Conservation (phyloP, 208 protist species). For the Crithidia fasciculata region DNA sequence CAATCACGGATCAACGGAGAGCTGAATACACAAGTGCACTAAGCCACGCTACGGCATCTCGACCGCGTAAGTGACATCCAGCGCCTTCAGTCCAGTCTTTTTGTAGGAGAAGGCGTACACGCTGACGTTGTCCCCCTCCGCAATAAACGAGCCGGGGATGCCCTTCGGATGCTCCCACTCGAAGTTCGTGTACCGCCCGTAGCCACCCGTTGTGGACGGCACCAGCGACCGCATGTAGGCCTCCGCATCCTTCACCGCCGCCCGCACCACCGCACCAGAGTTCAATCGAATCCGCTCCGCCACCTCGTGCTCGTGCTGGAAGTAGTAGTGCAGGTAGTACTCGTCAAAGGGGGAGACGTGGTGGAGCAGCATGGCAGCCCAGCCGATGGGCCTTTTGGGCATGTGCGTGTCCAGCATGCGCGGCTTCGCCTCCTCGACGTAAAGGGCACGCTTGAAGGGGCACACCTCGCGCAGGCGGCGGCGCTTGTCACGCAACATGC, state of each 20-base stretch:
- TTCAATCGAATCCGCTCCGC: neutral
- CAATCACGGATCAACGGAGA: too few relatives aligned
- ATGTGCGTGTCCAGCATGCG: neutral
- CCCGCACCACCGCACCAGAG: neutral
- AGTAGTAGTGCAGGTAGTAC: slow-evolving; percentile 25
- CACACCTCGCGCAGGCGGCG: neutral
- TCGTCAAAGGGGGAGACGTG: slow-evolving; percentile 4
- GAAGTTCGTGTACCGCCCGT: neutral
- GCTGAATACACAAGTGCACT: too few relatives aligned
- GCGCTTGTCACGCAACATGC: slow-evolving; percentile 3
- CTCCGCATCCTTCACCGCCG: neutral
- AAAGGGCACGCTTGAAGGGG: neutral
- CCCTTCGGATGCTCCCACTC: neutral
- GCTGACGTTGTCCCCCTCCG: slow-evolving; percentile 1
- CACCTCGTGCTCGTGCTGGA: slow-evolving; percentile 16
- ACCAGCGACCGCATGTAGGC: neutral
- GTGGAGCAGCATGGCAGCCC: slow-evolving; percentile 14
- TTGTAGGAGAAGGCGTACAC: slow-evolving; percentile 1
- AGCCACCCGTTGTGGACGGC: neutral
- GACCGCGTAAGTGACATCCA: too few relatives aligned
- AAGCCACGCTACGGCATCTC: too few relatives aligned
- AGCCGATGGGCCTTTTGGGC: neutral
- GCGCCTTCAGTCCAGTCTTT: too few relatives aligned
- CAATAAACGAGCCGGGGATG: neutral
- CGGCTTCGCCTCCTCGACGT: slow-evolving; percentile 4